A percentile compares a stretch with the other conserved stretches of the same genome.
Evolutionary conservation across 345 rosid species (phyloP).

Genomic region (Laguncularia racemosa): DNA sequence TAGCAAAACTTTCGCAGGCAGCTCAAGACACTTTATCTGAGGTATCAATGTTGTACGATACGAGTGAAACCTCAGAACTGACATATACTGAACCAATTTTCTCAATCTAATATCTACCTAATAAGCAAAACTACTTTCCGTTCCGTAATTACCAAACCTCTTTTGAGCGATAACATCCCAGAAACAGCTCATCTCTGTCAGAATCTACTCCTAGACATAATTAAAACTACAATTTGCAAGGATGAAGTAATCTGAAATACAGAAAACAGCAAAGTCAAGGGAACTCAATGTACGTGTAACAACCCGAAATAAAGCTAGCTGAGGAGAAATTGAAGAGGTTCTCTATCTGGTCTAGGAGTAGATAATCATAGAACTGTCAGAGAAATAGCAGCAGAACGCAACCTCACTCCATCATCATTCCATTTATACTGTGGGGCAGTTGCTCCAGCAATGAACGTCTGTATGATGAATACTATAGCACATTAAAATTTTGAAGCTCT

Average conservation of each 20-base stretch:
- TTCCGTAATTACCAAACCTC: too few species aligned
- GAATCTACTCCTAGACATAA: too few species aligned
- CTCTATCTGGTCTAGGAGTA: background rate
- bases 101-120: too few species aligned
- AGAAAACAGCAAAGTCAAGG: background rate
- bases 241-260: background rate
- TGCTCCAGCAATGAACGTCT: conserved; percentile 88
- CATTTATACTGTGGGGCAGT: conserved; percentile 74
- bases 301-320: background rate
- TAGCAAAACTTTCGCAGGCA: too few species aligned
- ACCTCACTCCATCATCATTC: conserved; percentile 70
- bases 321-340: background rate
- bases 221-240: background rate
- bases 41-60: too few species aligned
- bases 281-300: background rate
- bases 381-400: conserved; percentile 81
- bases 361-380: conserved; percentile 37
- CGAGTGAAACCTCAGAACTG: too few species aligned
- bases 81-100: too few species aligned
- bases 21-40: too few species aligned
- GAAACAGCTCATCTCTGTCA: too few species aligned
- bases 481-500: background rate
- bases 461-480: conserved; percentile 2
- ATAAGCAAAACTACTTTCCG: too few species aligned
- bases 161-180: too few species aligned